phyloP scores from a whole-genome alignment of 257 asterid genomes.

The Solanum sejunctum region DNA sequence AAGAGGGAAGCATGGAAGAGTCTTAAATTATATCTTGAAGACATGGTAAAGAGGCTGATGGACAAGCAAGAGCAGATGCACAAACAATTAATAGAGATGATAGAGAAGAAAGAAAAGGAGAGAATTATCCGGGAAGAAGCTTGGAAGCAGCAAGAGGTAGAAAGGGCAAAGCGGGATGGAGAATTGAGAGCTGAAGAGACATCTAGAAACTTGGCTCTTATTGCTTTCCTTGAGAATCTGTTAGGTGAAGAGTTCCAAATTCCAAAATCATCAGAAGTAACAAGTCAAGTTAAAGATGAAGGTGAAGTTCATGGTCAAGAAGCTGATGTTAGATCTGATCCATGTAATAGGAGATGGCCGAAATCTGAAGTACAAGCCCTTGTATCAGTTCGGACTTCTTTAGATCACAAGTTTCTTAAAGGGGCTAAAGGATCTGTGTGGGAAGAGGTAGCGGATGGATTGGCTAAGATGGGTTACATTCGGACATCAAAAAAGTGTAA shows the following conservation, averaged over 20 bases:
- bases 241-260: constrained; percentile 1
- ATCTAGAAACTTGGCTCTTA: constrained; percentile 9
- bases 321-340: not conserved
- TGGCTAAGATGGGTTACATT: constrained; percentile 12
- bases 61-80: constrained; percentile 19
- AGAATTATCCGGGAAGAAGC: constrained; percentile 13
- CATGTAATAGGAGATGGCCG: constrained; percentile 15
- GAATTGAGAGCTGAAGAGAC: constrained; percentile 12
- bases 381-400: not conserved
- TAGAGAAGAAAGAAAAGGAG: constrained; percentile 13
- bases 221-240: constrained; percentile 7
- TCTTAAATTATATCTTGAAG: constrained; percentile 3
- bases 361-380: constrained; percentile 17
- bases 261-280: not conserved
- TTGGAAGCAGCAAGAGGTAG: constrained; percentile 16
- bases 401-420: constrained; percentile 9
- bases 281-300: constrained; percentile 3
- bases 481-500: constrained; percentile 19
- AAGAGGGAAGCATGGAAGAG: not conserved
- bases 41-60: constrained; percentile 3
- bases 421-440: constrained; percentile 11
- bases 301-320: constrained; percentile 4
- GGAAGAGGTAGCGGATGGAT: constrained; percentile 16
- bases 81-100: constrained; percentile 5
- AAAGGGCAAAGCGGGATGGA: constrained; percentile 5